Conservation (phyloP, 805 yeast species). For the Saccharomycopsis sp. region DNA sequence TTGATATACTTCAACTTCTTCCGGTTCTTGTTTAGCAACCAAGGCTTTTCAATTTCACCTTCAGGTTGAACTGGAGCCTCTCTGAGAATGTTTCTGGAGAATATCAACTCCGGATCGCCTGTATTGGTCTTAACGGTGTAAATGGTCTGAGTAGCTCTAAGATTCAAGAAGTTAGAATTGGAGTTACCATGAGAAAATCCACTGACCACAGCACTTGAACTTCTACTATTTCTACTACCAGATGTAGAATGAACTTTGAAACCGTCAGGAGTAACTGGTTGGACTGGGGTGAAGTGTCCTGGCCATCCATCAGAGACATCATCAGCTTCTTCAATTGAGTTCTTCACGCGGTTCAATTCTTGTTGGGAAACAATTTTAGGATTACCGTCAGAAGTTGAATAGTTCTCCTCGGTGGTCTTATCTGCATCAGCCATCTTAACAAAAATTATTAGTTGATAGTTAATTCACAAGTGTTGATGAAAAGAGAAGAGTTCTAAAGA, state of each 20-base stretch:
- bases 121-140: neutral
- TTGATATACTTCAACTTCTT: constrained; percentile 1
- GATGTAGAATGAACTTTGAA: neutral
- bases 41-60: neutral
- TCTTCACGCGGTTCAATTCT: neutral
- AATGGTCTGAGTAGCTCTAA: neutral
- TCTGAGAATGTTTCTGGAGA: neutral
- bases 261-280: neutral
- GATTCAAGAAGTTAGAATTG: neutral
- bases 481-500: neutral
- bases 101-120: neutral
- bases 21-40: neutral
- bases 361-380: neutral
- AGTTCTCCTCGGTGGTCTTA: neutral
- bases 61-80: neutral
- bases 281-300: neutral
- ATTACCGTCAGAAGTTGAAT: neutral
- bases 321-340: neutral
- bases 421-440: neutral
- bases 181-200: neutral
- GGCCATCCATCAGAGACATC: neutral
- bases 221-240: neutral
- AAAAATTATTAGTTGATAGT: neutral
- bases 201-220: neutral
- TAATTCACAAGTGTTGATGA: too few relatives aligned